Base-by-base conservation (phyloP, 1,284 basidiomycete species). In the Sphagnurus paluster region DNA sequence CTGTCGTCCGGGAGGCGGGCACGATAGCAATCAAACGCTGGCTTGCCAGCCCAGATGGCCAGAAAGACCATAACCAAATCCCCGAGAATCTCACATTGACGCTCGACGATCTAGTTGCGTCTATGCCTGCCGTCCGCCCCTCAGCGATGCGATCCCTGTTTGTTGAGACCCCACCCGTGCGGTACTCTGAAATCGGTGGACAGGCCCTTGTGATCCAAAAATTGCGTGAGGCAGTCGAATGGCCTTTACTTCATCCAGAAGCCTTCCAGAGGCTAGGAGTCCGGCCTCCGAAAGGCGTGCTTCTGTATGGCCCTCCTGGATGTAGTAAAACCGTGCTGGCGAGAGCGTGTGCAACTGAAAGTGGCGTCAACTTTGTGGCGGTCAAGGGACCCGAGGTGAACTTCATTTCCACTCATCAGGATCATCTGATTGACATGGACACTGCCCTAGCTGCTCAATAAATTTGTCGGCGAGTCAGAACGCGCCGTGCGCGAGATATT, bases 381-480 rank as follows among this genome's bases (percentile, higher is more conserved):
- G 91, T 99, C 47, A 98, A 98, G 66, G 97, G 97, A 0, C 93
- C 96, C 0, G 97, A 99, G 79, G 92, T 90, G 46, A 47, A 60
- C 49, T 23, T 28, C 32, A 24, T 19, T 33, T 42, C 24, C 14
- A 38, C 36, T 30, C 8, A 39, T 35, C 9, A 30, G 32, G 33
- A 36, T n/a, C 21, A 30, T 30, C 11, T 39, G 39, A 28, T 48
- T 50, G 10, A 50, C 33, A 39, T 9, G 48, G 29, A 36, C 33
- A n/a, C n/a, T n/a, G 14, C 48, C 49, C 42, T 57, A 96, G 92
- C 77, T 98, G 1, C 69, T 98, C 46, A 98, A 90, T 72, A 99
- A 99, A 69, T 99, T 89, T 58, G 93, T 99, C 4, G 97, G 97
- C 32, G 97, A 99, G 68, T 97, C 93, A 1, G 97, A 99, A 67